phyloP scores from a whole-genome alignment of 495 filamentous ascomycete genomes.

The Aspergillus sparsus region DNA sequence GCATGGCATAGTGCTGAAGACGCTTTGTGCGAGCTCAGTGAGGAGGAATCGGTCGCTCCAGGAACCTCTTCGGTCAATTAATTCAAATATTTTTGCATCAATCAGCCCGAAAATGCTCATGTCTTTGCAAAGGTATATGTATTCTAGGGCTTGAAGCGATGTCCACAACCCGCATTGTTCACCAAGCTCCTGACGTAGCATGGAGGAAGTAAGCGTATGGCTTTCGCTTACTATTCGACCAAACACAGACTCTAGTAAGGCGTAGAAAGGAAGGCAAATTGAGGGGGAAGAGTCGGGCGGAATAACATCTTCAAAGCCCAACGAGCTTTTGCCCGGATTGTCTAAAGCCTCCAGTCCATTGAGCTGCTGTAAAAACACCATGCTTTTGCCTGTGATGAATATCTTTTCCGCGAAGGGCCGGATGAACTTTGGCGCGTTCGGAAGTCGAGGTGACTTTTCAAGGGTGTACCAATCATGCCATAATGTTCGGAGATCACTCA shows the following conservation, averaged over 20 bases:
- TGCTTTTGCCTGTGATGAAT: conserved; percentile 84
- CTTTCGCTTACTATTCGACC: conserved; percentile 70
- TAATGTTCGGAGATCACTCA: conserved; percentile 61
- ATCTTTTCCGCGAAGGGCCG: conserved; percentile 66
- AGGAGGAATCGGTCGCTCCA: conserved; percentile 86
- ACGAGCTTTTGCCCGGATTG: conserved; percentile 34
- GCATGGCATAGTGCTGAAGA: conserved; percentile 53
- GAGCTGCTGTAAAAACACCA: conserved; percentile 74
- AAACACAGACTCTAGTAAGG: conserved; percentile 69
- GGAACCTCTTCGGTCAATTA: conserved; percentile 63
- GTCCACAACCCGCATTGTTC: conserved; percentile 65
- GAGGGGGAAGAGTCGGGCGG: conserved; percentile 27
- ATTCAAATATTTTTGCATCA: conserved; percentile 70
- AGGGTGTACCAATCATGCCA: conserved; percentile 79
- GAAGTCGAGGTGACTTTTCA: conserved; percentile 48
- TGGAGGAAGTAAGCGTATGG: conserved; percentile 64
- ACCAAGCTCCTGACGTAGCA: conserved; percentile 67
- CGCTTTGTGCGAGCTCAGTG: conserved; percentile 73
- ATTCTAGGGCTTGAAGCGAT: conserved; percentile 65
- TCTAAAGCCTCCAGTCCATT: conserved; percentile 30
- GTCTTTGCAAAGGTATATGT: conserved; percentile 73
- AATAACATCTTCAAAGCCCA: conserved; percentile 60
- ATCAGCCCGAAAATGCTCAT: conserved; percentile 64
- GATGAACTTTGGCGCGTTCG: conserved; percentile 74
- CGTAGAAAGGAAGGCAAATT: conserved; percentile 69